Evolutionary conservation across 2,329 filamentous ascomycete species (phyloP), one percentile per base, ranked within the genome.

Genomic region (Aureobasidium sp.): DNA sequence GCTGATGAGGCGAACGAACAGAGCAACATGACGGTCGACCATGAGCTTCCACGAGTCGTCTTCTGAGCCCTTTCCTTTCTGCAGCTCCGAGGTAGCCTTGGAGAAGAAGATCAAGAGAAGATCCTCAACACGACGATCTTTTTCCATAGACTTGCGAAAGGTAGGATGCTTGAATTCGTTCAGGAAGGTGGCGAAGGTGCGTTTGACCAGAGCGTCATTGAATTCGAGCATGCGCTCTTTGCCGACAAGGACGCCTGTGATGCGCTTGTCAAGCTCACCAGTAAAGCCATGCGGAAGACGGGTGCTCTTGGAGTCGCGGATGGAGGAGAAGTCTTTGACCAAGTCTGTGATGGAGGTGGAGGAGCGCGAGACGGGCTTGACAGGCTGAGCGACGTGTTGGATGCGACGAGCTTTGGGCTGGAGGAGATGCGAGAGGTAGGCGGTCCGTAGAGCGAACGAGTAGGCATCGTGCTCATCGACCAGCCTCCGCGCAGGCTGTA

Each of bases 71-170:
- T 89, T 89, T 59, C 88, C 83, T 73, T 90, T 90, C 74, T 89
- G 86, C 69, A 96, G 82, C 64, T 96, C 92, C 73, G 96, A 95
- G 49, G 91, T 96, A 7, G 94, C 92, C 65, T 90, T 89, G 1
- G 92, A 95, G 76, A 95, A 97, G 79, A 99, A 97, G 66, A 97
- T 97, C 67, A 99, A 81, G 57, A 99, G 85, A 57, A 97, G 78
- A 65, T 96, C 92, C 75, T 99, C 94, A 27, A 96, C 87, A 70
- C 93, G 87, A 65, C 93, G 85, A 74, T 97, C 93, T 76, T 96
- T 96, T 71, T 97, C 91, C 79, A 97, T 91, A 63, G 86, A 88
- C 77, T 91, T 95, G 67, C 90, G 87, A 71, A 97, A 97, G 49
- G 85, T 86, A 64, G 87, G 86, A 65, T 95, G 90, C 68, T 93